Percentiles rank a stretch among this genome's conserved stretches.
Conservation (phyloP, 1,139 yeast species). For the Geotrichum cucujoidarum region DNA sequence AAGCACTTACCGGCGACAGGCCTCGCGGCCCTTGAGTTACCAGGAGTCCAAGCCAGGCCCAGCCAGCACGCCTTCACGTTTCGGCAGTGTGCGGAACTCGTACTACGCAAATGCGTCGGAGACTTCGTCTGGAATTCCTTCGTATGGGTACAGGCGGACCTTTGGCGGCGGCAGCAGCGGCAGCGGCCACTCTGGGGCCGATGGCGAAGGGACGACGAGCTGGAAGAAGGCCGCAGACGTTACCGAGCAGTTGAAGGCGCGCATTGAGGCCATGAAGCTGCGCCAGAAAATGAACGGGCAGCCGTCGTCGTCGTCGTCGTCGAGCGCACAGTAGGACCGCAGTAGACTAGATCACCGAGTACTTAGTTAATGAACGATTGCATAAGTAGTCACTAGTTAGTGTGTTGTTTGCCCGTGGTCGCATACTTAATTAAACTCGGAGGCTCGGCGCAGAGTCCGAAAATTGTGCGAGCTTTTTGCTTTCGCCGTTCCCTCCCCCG, state of each 20-base stretch:
- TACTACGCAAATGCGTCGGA: slow-evolving; percentile 1
- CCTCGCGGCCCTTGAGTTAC: slow-evolving; percentile 6
- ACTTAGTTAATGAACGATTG: no score
- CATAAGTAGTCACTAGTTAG: no score
- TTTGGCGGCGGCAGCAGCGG: neutral
- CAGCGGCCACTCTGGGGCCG: neutral
- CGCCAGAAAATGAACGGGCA: slow-evolving; percentile 14
- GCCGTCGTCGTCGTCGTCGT: neutral
- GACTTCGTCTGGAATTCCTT: slow-evolving; percentile 4
- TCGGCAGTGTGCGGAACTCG: slow-evolving; percentile 5
- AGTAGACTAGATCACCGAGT: no score
- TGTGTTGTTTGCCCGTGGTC: no score
- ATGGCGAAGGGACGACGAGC: slow-evolving; percentile 32
- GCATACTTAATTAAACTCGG: no score
- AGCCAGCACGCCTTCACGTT: neutral
- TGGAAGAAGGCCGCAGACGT: slow-evolving; percentile 92
- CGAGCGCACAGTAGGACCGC: no score
- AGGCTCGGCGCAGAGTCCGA: no score
- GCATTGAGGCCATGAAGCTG: slow-evolving; percentile 87
- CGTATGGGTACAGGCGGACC: slow-evolving; percentile 3
- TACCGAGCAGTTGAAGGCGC: slow-evolving; percentile 74
- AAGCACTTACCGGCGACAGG: no score
- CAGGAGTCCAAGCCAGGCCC: slow-evolving; percentile 4
- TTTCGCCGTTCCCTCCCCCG: no score
- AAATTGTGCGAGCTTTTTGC: no score